Conservation (phyloP, 2,329 filamentous ascomycete species). For the Penicillium vulpinum region DNA sequence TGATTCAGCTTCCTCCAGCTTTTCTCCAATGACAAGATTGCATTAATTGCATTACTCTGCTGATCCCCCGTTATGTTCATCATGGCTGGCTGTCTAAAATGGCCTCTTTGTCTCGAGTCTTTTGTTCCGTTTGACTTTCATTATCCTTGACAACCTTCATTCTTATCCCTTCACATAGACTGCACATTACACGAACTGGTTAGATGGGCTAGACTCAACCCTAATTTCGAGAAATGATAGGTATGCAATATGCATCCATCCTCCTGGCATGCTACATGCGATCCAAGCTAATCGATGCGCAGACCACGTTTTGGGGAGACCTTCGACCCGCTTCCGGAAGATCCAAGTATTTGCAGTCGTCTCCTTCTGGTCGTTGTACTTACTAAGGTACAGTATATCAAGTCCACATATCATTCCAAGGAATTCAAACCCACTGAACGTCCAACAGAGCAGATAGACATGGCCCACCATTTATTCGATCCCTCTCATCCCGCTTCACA, state of each 20-base stretch:
- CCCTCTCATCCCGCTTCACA: slow-evolving; percentile 70
- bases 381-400: slow-evolving; percentile 62
- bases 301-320: slow-evolving; percentile 90
- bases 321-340: slow-evolving; percentile 86
- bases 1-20: background rate
- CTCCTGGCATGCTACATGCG: too few species aligned
- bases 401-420: background rate
- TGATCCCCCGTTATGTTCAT: background rate
- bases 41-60: background rate
- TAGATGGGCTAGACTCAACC: background rate
- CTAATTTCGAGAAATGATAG: slow-evolving; percentile 31
- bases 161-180: slow-evolving; percentile 1
- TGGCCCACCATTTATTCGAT: slow-evolving; percentile 75
- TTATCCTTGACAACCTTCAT: background rate
- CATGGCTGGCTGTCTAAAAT: background rate
- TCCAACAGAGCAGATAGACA: slow-evolving; percentile 72
- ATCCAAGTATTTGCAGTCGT: slow-evolving; percentile 90
- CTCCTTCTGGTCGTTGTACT: slow-evolving; percentile 85
- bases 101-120: background rate
- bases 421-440: background rate
- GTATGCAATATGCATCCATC: slow-evolving; percentile 18
- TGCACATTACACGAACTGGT: background rate
- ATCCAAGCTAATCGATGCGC: slow-evolving; percentile 5
- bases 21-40: slow-evolving; percentile 2
- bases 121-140: background rate